phyloP scores from a whole-genome alignment of 768 basidiomycete species.

The Boletellus ananiceps region DNA sequence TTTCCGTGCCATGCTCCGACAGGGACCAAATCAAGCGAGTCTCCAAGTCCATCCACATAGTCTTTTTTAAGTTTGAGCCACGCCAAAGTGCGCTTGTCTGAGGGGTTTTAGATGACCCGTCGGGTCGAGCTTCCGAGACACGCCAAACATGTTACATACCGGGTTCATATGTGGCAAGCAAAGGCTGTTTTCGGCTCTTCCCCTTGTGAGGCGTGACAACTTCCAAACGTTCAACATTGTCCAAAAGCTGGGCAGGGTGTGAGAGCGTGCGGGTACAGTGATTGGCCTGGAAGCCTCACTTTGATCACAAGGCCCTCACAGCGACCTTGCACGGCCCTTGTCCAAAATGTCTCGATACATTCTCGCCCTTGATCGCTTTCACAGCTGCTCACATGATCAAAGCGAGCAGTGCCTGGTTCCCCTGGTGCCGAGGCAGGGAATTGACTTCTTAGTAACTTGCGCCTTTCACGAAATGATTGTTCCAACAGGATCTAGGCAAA shows the following conservation, averaged over 20 bases:
- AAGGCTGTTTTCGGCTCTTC: slow-evolving; percentile 51
- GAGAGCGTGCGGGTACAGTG: slow-evolving; percentile 1
- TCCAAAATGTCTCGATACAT: slow-evolving; percentile 72
- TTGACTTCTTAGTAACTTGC: slow-evolving; percentile 55
- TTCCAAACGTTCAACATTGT: slow-evolving; percentile 43
- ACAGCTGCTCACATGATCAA: slow-evolving; percentile 70
- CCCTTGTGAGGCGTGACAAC: slow-evolving; percentile 32
- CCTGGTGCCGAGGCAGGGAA: slow-evolving; percentile 52
- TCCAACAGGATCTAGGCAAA: slow-evolving; percentile 56
- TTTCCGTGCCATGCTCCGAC: slow-evolving; percentile 87
- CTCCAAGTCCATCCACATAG: slow-evolving; percentile 77
- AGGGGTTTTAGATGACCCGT: background rate
- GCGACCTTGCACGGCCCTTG: slow-evolving; percentile 65
- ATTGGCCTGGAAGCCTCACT: slow-evolving; percentile 33
- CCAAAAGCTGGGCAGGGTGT: slow-evolving; percentile 50
- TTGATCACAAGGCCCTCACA: slow-evolving; percentile 97
- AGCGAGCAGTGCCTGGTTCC: slow-evolving; percentile 49
- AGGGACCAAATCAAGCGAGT: slow-evolving; percentile 68
- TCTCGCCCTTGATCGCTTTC: slow-evolving; percentile 59
- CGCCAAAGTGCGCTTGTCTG: slow-evolving; percentile 77
- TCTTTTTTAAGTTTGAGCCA: slow-evolving; percentile 95
- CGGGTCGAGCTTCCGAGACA: background rate
- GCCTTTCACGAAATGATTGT: slow-evolving; percentile 65
- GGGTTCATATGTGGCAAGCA: slow-evolving; percentile 85
- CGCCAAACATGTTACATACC: slow-evolving; percentile 32